Base-by-base conservation (phyloP, 2,329 filamentous ascomycete genomes). In the Penicillium expansum region DNA sequence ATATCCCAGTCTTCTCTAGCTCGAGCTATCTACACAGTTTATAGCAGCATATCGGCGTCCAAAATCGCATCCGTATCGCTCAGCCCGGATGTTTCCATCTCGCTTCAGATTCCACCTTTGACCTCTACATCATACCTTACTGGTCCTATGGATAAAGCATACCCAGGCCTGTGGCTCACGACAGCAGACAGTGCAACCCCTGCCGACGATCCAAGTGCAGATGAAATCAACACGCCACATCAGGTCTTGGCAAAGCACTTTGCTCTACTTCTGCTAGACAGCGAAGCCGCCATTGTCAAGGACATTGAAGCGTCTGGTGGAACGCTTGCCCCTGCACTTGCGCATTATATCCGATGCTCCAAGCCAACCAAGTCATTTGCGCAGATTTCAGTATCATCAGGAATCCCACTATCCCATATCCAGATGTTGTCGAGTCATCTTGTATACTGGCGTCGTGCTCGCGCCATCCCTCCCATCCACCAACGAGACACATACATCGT, bases 371-470 rank as follows among this genome's bases (percentile, higher is more conserved):
- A 87, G 62, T 85, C 82, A 0, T 92, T 92, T 73, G 88, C 90
- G 35, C 86, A 89, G 59, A 83, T 91, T 62, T 92, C 82, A 65
- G 69, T 72, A 5, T 62, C 69, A 2, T 77, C 77, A 50, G 83
- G 87, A 20, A 87, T 97, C 51, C 86, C 89, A 4, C 81, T 94
- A 1, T 82, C 85, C 32, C 90, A 96, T 64, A 88, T 97, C 61
- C 88, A 93, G 61, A 88, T 91, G 65, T 90, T 96, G 60, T 92
- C 92, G 10, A 89, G 91, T 56, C 94, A 97, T 76, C 88, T 99
- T 61, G 92, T 97, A 59, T 96, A 95, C 76, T 97, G 93, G 92
- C 87, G 94, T 24, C 88, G 92, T 56, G 94, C 93, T 45, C 90
- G 95, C 58, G 89, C 93, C 16, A 93, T 97, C 39, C 90, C 91